A percentile compares a stretch with the other conserved stretches of the same genome.
Conservation (phyloP, 176 grass and related monocot species). For the Zea luxurians region DNA sequence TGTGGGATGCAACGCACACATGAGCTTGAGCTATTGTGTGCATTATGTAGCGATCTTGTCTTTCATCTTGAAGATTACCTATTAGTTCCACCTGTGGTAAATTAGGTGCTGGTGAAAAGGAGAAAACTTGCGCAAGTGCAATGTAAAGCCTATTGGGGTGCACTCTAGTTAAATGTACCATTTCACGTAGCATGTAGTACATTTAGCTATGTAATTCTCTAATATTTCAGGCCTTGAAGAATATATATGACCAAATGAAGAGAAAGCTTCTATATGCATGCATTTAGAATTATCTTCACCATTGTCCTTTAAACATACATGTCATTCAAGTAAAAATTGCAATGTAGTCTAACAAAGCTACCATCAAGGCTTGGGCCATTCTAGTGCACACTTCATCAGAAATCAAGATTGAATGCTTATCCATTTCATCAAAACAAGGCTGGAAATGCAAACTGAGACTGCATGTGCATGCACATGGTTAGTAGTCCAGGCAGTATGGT, state of each 20-base stretch:
- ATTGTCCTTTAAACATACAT: not conserved
- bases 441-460: conserved; percentile 10
- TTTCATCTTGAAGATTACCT: not conserved
- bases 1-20: not conserved
- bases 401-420: conserved; percentile 23
- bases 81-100: not conserved
- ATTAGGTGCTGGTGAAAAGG: not conserved
- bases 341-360: conserved; percentile 10
- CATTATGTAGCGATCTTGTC: not conserved
- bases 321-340: not conserved
- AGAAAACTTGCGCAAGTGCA: conserved; percentile 1
- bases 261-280: not conserved
- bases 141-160: not conserved
- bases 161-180: not conserved
- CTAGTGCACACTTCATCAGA: conserved; percentile 8
- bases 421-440: conserved; percentile 1
- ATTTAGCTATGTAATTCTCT: not conserved
- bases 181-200: not conserved
- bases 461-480: conserved; percentile 41
- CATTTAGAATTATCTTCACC: not conserved
- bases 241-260: not conserved
- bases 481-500: not conserved
- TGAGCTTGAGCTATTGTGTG: not conserved
- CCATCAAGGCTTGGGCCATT: not conserved
- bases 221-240: not conserved